A percentile compares a stretch with the other conserved stretches of the same genome.
Conservation (phyloP, 352 stramenopile genomes). For the Globisporangium paroecandrum region DNA sequence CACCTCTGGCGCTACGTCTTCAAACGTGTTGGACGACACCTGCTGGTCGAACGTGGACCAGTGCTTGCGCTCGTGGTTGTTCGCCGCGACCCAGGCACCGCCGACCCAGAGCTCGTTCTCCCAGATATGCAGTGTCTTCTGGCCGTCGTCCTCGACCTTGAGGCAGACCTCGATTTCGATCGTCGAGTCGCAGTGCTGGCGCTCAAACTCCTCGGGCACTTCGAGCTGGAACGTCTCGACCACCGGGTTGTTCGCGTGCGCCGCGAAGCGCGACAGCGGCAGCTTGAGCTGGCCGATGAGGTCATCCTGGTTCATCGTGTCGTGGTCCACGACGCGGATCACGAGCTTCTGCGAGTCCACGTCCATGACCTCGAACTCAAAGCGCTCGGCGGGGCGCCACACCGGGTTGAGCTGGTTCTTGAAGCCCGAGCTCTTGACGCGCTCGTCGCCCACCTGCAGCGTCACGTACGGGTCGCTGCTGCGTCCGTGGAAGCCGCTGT, state of each 20-base stretch:
- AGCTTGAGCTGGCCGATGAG: constrained; percentile 49
- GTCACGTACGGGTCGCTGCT: constrained; percentile 75
- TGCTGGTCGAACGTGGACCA: constrained; percentile 59
- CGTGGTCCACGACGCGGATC: constrained; percentile 64
- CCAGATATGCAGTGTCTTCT: constrained; percentile 58
- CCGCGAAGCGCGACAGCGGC: constrained; percentile 45
- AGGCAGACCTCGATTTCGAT: constrained; percentile 46
- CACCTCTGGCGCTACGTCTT: constrained; percentile 56
- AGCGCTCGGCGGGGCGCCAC: constrained; percentile 70
- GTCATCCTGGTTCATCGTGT: constrained; percentile 65
- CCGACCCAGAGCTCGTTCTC: constrained; percentile 63
- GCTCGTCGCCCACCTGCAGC: constrained; percentile 49
- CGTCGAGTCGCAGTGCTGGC: constrained; percentile 28
- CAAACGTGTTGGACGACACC: constrained; percentile 59
- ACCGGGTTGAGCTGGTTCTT: constrained; percentile 51
- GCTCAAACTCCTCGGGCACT: constrained; percentile 37
- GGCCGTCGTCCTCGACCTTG: constrained; percentile 46
- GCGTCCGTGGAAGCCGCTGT: constrained; percentile 45
- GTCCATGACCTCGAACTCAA: constrained; percentile 64
- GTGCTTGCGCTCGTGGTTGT: constrained; percentile 50
- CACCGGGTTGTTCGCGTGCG: constrained; percentile 45
- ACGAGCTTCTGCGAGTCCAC: constrained; percentile 38
- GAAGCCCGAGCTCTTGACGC: constrained; percentile 48
- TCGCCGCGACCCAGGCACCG: constrained; percentile 39
- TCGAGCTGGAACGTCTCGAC: constrained; percentile 48